Percentiles rank a stretch among this genome's conserved stretches.
These are phyloP conservation scores for Arthonia radiata DNA, from an alignment of 495 filamentous ascomycete species.

Conservation along the genomic window DNA sequence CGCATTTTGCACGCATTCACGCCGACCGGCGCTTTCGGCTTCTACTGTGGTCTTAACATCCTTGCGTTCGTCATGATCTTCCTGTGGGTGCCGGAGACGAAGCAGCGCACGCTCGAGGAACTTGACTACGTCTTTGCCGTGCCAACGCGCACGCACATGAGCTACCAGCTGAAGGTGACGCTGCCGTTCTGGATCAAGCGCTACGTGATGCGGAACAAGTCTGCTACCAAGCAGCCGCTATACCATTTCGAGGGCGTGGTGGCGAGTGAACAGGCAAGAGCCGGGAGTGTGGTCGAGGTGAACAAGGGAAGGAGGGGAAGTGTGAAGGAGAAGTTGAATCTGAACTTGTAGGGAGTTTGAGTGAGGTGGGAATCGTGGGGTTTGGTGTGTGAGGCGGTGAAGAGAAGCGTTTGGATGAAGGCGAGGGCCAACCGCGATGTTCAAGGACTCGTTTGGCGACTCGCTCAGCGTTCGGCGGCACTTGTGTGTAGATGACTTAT, in stretches of 20 bases:
- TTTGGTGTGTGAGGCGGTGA: background rate
- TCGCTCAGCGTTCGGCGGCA: too few species aligned
- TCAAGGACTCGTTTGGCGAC: too few species aligned
- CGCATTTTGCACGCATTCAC: slow-evolving; percentile 23
- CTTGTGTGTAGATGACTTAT: too few species aligned
- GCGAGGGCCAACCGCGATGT: too few species aligned
- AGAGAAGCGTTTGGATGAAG: too few species aligned
- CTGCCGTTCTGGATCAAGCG: slow-evolving; percentile 49
- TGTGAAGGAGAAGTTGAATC: too few species aligned
- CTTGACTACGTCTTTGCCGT: slow-evolving; percentile 41
- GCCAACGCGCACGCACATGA: slow-evolving; percentile 33
- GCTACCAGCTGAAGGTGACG: slow-evolving; percentile 35
- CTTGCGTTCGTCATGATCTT: slow-evolving; percentile 46
- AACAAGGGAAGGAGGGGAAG: too few species aligned
- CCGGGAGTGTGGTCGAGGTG: too few species aligned
- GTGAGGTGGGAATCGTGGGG: slow-evolving; percentile 1
- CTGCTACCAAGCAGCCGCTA: too few species aligned
- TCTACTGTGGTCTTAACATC: slow-evolving; percentile 44
- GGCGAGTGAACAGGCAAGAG: too few species aligned
- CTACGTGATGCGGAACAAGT: slow-evolving; percentile 34
- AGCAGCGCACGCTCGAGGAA: slow-evolving; percentile 50
- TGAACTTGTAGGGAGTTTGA: too few species aligned
- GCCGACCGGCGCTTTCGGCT: slow-evolving; percentile 19
- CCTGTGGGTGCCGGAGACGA: slow-evolving; percentile 55
- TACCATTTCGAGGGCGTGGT: too few species aligned